Base-by-base conservation (phyloP, 2,329 filamentous ascomycete species). In the Botrytis paeoniae region DNA sequence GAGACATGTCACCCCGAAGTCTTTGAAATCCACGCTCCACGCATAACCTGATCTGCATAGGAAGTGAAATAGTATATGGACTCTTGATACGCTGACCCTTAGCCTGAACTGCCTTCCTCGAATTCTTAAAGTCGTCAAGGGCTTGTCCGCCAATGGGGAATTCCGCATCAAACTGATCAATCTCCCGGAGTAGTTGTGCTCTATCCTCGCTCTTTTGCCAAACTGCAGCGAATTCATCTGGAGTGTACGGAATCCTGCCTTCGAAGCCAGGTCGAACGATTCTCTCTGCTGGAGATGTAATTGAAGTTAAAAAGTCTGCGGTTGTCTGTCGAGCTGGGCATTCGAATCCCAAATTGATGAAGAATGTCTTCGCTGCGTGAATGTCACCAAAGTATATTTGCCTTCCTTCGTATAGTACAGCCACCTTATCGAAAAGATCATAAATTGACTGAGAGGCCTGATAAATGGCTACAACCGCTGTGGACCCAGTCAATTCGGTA, bases 11-110 rank as follows among this genome's bases (percentile, higher is more conserved):
- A 70, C 92, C 93, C 72, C 85, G 86, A 12, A 97, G 85, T 70
- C 95, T 89, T 79, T 89, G 88, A 84, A 91, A 96, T 18, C 93
- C 94, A 80, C 95, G 91, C 85, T 90, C 90, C 66, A 97, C 84
- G 81, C 94, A 97, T 20, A 98, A 89, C 74, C 87, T 81, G 75
- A 97, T 82, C 82, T 98, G 95, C 81, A 95, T 90, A 6, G 74
- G 69, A 76, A 91, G 93, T 0, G 93, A 95, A 54, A 97, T 85
- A 0, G 93, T 97, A 82, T 91, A 97, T 0, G 95, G 94, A 1
- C 93, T 97, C 81, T 89, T 89, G 66, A 86, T 81, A 4, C 93
- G 91, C 80, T 77, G 75, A 25, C 61, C 64, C 63, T 77, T 79
- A 9, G 78, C 78, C 65, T 78, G 76, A 12, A 62, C 72, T 32